Percentiles rank a stretch among this genome's conserved stretches.
phyloP scores from a whole-genome alignment of 257 asterid species.

The Solanum acaule region DNA sequence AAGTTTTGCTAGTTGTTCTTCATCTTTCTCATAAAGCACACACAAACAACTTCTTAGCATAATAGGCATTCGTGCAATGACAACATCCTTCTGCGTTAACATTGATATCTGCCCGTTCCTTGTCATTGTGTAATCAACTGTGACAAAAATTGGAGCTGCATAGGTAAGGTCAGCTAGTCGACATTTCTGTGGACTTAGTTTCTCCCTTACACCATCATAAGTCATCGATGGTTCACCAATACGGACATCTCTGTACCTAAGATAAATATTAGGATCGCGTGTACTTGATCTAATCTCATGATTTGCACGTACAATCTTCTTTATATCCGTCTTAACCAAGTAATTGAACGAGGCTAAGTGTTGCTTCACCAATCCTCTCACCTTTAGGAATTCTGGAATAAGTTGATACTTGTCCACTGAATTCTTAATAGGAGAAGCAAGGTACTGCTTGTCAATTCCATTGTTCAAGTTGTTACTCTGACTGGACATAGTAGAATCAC shows the following conservation, averaged over 20 bases:
- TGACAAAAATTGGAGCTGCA: constrained; percentile 74
- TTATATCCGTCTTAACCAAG: constrained; percentile 51
- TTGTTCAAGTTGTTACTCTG: not conserved
- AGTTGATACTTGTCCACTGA: constrained; percentile 70
- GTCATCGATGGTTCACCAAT: constrained; percentile 44
- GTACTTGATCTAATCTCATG: constrained; percentile 24
- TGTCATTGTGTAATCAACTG: constrained; percentile 36
- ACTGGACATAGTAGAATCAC: not conserved
- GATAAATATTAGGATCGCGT: constrained; percentile 28
- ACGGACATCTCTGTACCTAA: constrained; percentile 6
- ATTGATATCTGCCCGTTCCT: constrained; percentile 13
- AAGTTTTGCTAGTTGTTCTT: constrained; percentile 73
- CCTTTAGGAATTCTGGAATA: constrained; percentile 80
- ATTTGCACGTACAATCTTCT: constrained; percentile 62
- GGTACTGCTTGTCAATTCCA: constrained; percentile 44
- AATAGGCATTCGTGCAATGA: constrained; percentile 84
- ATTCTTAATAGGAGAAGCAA: constrained; percentile 55
- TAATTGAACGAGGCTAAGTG: constrained; percentile 88
- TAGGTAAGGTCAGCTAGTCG: constrained; percentile 72
- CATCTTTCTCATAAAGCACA: constrained; percentile 69
- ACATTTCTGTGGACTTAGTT: constrained; percentile 64
- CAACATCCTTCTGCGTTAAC: constrained; percentile 25
- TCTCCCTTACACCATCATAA: constrained; percentile 25
- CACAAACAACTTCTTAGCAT: constrained; percentile 78
- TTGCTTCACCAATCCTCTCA: constrained; percentile 86